Evolutionary conservation across 2,329 filamentous ascomycete species (phyloP).

Genomic region (Apiospora arundinis): DNA sequence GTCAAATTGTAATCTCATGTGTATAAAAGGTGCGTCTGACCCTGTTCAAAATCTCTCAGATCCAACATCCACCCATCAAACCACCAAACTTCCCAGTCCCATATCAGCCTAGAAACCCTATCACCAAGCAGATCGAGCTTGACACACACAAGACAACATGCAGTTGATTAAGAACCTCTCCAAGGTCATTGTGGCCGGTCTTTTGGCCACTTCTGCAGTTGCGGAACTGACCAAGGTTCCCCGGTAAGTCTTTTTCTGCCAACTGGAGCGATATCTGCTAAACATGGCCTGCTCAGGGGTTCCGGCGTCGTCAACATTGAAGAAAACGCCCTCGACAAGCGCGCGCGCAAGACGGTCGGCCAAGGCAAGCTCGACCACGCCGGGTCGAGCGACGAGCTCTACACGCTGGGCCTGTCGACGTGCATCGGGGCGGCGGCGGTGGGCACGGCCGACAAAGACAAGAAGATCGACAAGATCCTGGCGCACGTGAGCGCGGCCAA

Average conservation of each 20-base stretch:
- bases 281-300: neutral
- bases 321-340: neutral
- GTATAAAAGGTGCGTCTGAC: neutral
- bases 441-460: neutral
- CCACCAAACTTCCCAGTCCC: neutral
- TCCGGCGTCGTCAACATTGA: neutral
- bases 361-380: neutral
- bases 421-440: constrained; percentile 10
- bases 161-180: neutral
- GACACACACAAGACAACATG: neutral
- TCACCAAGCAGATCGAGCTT: neutral
- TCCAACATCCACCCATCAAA: neutral
- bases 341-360: neutral
- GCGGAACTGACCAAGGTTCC: neutral
- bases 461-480: neutral
- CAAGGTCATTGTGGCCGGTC: neutral
- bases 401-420: neutral
- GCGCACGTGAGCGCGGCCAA: neutral
- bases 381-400: neutral
- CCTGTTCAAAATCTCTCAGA: neutral
- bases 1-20: neutral
- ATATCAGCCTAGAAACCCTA: neutral
- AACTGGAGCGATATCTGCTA: neutral
- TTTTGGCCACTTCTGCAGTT: neutral
- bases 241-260: neutral